Evolutionary conservation across 2,329 filamentous ascomycete species (phyloP).

Genomic region (Aureobasidium lini): DNA sequence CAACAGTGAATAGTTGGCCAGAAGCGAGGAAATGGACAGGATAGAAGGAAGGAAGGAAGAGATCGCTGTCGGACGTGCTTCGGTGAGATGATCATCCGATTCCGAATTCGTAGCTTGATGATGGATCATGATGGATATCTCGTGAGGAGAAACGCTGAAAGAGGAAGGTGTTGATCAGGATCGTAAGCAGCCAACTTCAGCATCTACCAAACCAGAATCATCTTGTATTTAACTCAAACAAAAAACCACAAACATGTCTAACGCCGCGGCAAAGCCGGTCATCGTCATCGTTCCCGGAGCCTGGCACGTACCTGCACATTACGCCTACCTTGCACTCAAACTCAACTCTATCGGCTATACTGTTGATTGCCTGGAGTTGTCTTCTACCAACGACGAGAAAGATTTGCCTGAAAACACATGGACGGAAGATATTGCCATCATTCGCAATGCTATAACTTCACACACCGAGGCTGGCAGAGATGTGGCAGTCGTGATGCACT

Average conservation of each 20-base stretch:
- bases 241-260: not conserved
- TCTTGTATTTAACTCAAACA: not conserved
- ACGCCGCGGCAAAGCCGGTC: slow-evolving; percentile 5
- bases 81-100: not conserved
- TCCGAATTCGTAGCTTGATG: not conserved
- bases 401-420: not conserved
- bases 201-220: not conserved
- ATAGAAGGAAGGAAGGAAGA: not conserved
- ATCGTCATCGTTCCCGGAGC: slow-evolving; percentile 26
- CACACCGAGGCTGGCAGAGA: slow-evolving; percentile 21
- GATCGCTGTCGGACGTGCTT: not conserved
- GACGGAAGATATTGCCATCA: not conserved
- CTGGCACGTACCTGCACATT: slow-evolving; percentile 21
- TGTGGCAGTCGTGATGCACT: slow-evolving; percentile 25
- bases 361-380: slow-evolving; percentile 3
- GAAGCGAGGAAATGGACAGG: no score
- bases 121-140: not conserved
- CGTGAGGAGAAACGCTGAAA: not conserved
- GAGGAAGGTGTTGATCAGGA: not conserved
- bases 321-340: slow-evolving; percentile 16
- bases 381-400: not conserved
- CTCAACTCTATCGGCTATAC: slow-evolving; percentile 22
- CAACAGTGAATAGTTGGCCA: not conserved
- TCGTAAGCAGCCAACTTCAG: not conserved
- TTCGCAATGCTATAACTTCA: slow-evolving; percentile 19